A percentile compares a stretch with the other conserved stretches of the same genome.
phyloP scores from a whole-genome alignment of 208 protist species.

The Herpetomonas samuelpessoai region DNA sequence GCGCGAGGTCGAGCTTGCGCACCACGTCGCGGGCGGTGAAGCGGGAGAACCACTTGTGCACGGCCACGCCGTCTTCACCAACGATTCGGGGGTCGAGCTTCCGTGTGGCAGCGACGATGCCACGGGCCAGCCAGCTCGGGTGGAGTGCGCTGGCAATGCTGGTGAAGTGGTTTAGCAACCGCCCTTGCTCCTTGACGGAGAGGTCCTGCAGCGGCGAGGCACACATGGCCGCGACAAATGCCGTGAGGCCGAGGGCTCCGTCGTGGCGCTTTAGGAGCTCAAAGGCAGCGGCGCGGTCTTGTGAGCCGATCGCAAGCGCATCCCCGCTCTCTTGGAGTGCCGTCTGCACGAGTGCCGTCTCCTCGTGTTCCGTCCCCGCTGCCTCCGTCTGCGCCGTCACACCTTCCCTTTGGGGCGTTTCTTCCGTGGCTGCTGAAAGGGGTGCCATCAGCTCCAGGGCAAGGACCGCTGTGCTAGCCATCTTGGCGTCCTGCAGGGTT shows the following conservation, averaged over 20 bases:
- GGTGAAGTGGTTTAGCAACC: constrained; percentile 66
- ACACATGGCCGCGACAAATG: constrained; percentile 70
- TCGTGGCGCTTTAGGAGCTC: constrained; percentile 53
- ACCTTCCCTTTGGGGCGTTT: too few species aligned
- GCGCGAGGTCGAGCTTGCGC: constrained; percentile 34
- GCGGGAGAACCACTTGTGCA: constrained; percentile 70
- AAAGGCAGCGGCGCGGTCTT: constrained; percentile 25
- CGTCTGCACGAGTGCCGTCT: not conserved
- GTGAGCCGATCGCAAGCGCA: constrained; percentile 8
- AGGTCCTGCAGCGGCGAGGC: constrained; percentile 40
- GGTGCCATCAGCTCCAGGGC: constrained; percentile 26
- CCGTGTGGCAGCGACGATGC: constrained; percentile 33
- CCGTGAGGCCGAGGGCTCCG: constrained; percentile 32
- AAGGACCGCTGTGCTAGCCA: constrained; percentile 26
- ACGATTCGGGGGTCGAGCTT: constrained; percentile 12
- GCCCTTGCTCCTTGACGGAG: constrained; percentile 35
- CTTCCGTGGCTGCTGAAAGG: not conserved
- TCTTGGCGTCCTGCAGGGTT: constrained; percentile 23
- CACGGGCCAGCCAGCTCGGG: constrained; percentile 42
- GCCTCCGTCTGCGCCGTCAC: not conserved
- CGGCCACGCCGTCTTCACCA: constrained; percentile 58
- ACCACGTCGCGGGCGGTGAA: constrained; percentile 66
- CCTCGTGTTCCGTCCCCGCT: constrained; percentile 1
- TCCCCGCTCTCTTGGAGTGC: not conserved
- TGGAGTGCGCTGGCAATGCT: constrained; percentile 43